phyloP scores from a whole-genome alignment of 2,329 filamentous ascomycete species.

The Elsinoe fawcettii region DNA sequence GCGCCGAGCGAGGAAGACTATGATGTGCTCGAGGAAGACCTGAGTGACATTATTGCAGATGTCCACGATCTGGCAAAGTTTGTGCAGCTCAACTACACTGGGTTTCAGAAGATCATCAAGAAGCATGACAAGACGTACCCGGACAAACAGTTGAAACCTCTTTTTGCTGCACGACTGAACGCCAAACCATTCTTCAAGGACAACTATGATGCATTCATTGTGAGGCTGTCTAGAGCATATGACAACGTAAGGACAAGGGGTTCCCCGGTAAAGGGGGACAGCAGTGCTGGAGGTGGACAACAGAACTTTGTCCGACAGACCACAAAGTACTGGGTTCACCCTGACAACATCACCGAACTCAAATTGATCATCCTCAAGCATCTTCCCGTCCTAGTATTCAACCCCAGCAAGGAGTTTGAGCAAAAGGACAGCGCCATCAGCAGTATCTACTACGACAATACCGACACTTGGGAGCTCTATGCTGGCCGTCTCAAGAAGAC shows the following conservation, averaged over 20 bases:
- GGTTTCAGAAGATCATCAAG: conserved; percentile 99
- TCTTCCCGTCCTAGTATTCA: conserved; percentile 93
- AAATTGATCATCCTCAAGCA: conserved; percentile 98
- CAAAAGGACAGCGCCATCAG: conserved; percentile 86
- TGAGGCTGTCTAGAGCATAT: conserved; percentile 91
- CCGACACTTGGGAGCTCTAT: conserved; percentile 88
- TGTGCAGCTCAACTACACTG: conserved; percentile 96
- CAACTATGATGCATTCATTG: conserved; percentile 93
- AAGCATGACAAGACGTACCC: conserved; percentile 59
- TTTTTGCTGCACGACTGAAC: conserved; percentile 91
- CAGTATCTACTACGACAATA: conserved; percentile 97
- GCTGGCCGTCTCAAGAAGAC: conserved; percentile 93
- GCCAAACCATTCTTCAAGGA: conserved; percentile 98
- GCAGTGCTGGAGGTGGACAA: conserved; percentile 80
- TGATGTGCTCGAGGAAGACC: conserved; percentile 81
- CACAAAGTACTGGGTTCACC: conserved; percentile 99
- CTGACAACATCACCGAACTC: conserved; percentile 94
- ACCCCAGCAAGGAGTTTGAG: conserved; percentile 93
- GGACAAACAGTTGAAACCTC: conserved; percentile 87
- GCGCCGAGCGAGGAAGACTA: conserved; percentile 82
- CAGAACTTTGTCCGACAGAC: conserved; percentile 95
- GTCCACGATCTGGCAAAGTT: conserved; percentile 98
- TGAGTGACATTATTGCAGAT: conserved; percentile 97
- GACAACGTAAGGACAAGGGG: conserved; percentile 89
- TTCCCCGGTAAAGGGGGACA: conserved; percentile 86